phyloP scores from a whole-genome alignment of 768 basidiomycete species.

The Filobasidium wieringae region DNA sequence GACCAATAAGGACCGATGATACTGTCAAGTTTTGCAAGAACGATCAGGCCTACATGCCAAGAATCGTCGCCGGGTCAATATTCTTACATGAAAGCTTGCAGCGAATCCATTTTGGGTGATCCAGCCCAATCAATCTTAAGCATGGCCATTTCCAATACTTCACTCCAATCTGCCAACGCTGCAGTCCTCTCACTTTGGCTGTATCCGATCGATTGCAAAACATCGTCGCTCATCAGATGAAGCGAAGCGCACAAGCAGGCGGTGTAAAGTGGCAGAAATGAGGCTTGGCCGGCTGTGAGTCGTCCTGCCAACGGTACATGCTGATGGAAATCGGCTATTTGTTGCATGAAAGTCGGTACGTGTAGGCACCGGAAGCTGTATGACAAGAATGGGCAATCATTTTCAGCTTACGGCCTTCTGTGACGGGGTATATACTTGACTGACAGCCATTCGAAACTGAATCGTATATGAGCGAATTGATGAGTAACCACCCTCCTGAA shows the following conservation, averaged over 20 bases:
- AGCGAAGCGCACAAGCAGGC: conserved; percentile 1
- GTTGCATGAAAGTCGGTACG: conserved; percentile 4
- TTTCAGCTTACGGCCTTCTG: too few species aligned
- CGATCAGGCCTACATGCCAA: background rate
- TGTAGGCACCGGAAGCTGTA: conserved; percentile 7
- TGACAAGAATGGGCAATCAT: background rate
- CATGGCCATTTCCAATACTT: conserved; percentile 4
- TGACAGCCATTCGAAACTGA: conserved; percentile 12
- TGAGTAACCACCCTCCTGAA: background rate
- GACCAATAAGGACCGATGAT: conserved; percentile 8
- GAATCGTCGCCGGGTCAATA: background rate
- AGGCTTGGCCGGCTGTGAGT: background rate
- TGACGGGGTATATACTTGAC: background rate
- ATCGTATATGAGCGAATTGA: background rate
- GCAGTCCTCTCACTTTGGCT: background rate
- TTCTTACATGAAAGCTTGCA: conserved; percentile 12
- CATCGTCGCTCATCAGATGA: conserved; percentile 7
- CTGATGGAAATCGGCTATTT: background rate
- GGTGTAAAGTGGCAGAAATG: conserved; percentile 5
- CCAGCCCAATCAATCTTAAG: conserved; percentile 7
- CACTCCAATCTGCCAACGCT: background rate
- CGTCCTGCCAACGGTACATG: background rate
- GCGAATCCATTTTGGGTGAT: conserved; percentile 1
- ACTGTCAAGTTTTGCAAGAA: background rate
- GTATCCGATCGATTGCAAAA: background rate